Evolutionary conservation across 2,329 filamentous ascomycete genomes (phyloP), one percentile per base, ranked within the genome.

Genomic region (Sphaceloma murrayae): DNA sequence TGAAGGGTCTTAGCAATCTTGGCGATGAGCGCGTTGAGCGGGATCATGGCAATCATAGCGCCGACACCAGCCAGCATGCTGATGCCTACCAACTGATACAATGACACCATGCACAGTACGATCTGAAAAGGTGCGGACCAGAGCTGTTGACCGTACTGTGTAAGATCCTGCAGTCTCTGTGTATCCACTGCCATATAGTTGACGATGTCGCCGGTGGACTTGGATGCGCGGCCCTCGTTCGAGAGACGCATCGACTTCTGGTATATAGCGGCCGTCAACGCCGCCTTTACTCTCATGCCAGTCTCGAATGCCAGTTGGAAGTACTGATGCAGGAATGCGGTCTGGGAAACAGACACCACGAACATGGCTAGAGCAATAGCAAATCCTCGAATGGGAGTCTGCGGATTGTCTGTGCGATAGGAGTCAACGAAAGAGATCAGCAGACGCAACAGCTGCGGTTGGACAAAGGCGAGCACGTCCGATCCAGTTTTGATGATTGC

Each of bases 111-210:
- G 68, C 93, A 98, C 29, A 98, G 77, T 22, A 78, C 73, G 57
- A 98, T 98, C 63, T 98, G 93, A 64, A 96, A 94, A 2, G 91
- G 91, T 2, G 93, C 89, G 32, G 88, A 95, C 87, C 91, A 95
- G 8, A 94, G 68, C 62, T 96, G 89, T 59, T 94, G 88, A 13
- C 85, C 87, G 60, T 91, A 98, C 58, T 98, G 93, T 2, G 89
- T 86, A 46, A 98, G 69, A 64, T 98, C 91, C 57, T 95, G 85
- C 13, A 98, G 73, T 52, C 93, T 82, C 64, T 98, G 91, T 10
- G 89, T 89, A 60, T 98, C 91, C 7, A 98, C 89, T 34, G 93
- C 91, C 89, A 98, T 98, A 65, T 94, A 91, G 60, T 98, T 98
- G 61, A 98, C 91, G 57, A 98, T 96, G 57, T 98, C 93, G 46